Conservation (phyloP, 495 filamentous ascomycete genomes). For the Aspergillus sclerotioniger region DNA sequence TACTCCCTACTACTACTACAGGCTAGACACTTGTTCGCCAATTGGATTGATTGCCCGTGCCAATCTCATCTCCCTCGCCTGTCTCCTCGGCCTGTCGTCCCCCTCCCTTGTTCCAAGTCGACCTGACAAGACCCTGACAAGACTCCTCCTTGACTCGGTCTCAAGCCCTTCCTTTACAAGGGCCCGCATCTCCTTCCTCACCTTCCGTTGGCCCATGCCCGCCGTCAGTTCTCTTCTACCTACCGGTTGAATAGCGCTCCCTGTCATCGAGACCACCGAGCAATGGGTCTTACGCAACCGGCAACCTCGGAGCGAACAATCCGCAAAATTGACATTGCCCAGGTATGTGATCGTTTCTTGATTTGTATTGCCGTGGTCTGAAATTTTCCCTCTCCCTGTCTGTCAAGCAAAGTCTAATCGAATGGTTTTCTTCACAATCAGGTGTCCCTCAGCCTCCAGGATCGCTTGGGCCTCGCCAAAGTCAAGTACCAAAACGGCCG, state of each 20-base stretch:
- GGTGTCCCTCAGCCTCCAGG: constrained; percentile 89
- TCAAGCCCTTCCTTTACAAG: constrained; percentile 4
- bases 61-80: constrained; percentile 14
- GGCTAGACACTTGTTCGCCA: constrained; percentile 20
- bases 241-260: constrained; percentile 10
- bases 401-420: constrained; percentile 8
- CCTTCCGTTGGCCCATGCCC: constrained; percentile 13
- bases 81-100: constrained; percentile 28
- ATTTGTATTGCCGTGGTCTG: neutral
- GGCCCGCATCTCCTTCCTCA: neutral
- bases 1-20: constrained; percentile 11
- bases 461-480: constrained; percentile 89
- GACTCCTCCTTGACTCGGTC: constrained; percentile 13
- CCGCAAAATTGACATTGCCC: constrained; percentile 64
- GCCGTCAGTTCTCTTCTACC: neutral
- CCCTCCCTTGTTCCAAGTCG: constrained; percentile 3
- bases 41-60: constrained; percentile 24
- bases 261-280: constrained; percentile 10
- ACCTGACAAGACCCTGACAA: constrained; percentile 13
- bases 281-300: constrained; percentile 37
- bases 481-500: constrained; percentile 91
- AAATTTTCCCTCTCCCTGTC: neutral
- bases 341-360: constrained; percentile 52
- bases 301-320: constrained; percentile 41
- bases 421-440: constrained; percentile 29